A percentile compares a stretch with the other conserved stretches of the same genome.
Evolutionary conservation across 169 alveolate genomes (phyloP).

Genomic region (Plasmodium blacklocki): DNA sequence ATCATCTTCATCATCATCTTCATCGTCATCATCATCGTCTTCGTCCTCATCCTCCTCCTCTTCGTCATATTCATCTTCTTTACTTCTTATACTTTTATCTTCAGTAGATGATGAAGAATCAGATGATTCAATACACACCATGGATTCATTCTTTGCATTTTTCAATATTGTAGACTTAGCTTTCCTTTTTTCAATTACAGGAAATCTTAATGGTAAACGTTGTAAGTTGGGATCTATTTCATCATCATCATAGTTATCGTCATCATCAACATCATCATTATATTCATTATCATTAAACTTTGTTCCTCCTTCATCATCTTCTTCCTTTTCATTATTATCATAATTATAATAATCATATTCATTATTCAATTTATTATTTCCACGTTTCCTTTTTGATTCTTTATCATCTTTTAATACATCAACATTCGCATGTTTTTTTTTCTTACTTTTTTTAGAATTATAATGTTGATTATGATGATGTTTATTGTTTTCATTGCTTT

Average conservation of each 20-base stretch:
- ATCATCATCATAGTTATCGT: neutral
- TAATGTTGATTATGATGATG: too few relatives aligned
- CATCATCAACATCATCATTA: neutral
- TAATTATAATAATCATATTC: too few relatives aligned
- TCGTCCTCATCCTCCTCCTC: neutral
- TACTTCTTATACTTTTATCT: slow-evolving; percentile 11
- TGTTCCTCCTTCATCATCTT: neutral
- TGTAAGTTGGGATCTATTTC: neutral
- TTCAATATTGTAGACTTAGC: neutral
- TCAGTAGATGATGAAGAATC: slow-evolving; percentile 44
- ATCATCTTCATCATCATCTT: neutral
- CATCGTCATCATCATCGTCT: slow-evolving; percentile 5
- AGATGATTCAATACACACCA: slow-evolving; percentile 6
- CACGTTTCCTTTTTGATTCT: too few relatives aligned
- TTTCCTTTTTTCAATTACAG: slow-evolving; percentile 7
- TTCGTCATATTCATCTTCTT: slow-evolving; percentile 6
- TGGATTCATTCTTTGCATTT: slow-evolving; percentile 5
- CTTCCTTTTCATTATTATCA: neutral
- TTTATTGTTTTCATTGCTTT: neutral
- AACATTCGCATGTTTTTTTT: too few relatives aligned
- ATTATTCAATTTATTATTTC: too few relatives aligned
- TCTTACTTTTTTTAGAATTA: too few relatives aligned
- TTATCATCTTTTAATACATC: too few relatives aligned
- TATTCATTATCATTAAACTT: neutral
- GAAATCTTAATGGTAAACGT: too few relatives aligned